Base-by-base conservation (phyloP, 345 rosid genomes). In the Citrus inodora region DNA sequence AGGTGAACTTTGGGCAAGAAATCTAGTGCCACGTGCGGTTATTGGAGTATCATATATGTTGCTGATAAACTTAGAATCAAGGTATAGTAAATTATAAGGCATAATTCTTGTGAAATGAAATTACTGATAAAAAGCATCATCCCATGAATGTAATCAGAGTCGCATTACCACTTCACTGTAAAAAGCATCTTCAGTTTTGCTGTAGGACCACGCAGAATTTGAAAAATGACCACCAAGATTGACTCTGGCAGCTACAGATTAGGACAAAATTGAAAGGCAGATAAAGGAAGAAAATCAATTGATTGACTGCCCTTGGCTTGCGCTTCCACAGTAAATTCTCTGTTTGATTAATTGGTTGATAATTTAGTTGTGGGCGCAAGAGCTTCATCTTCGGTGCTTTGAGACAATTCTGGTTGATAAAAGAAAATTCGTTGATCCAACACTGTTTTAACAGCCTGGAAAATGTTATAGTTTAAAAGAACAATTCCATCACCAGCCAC, bases 381-480 rank as follows among this genome's bases (percentile, higher is more conserved):
- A 13, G 16, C 16, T 46, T 11, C 51, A 46, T 3, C 16, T 46
- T 46, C 51, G 0, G 0, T 5, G 17, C 16, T 33, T 7, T 32
- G 68, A 30, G 19, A 16, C 56, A 17, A 35, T 67, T 35, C 48
- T 2, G 48, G 14, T 73, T 24, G 21, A 13, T n/a, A 32, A 71
- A 22, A 58, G 66, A 58, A 73, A 60, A 70, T 21, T 13, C 28
- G 19, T 22, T 69, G 70, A n/a, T 70, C 73, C 55, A 6, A 67
- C 51, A 13, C 17, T 11, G 0, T 11, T 11, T 11, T 11, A 13
- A 46, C 82, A 78, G 82, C 53, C 78, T 76, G 82, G 80, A 77
- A 61, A 48, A 33, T 24, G 24, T 4, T 65, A 62, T 65, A 7
- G 37, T 27, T 51, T 19, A 35, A 73, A 13, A 48, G 5, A 46